Evolutionary conservation across 2,329 filamentous ascomycete species (phyloP).

Genomic region (Pseudodiploospora longispora): DNA sequence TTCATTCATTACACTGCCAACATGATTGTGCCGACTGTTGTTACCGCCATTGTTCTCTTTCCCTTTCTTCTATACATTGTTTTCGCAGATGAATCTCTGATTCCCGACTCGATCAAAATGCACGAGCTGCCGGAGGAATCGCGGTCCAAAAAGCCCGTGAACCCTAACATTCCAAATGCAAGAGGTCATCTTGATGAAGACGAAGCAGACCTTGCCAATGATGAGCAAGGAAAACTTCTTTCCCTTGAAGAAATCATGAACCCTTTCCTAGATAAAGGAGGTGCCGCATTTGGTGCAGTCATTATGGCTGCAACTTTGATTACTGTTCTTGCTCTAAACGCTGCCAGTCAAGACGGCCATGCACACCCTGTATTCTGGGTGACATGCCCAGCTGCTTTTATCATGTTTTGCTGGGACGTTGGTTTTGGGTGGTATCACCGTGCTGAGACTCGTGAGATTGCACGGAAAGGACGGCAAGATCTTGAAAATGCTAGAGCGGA

Average conservation of each 20-base stretch:
- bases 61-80: slow-evolving; percentile 63
- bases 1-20: slow-evolving; percentile 71
- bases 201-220: slow-evolving; percentile 34
- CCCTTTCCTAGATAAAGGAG: slow-evolving; percentile 60
- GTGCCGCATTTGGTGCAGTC: slow-evolving; percentile 54
- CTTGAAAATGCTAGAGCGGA: slow-evolving; percentile 12
- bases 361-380: slow-evolving; percentile 58
- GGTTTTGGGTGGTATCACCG: slow-evolving; percentile 55
- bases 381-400: slow-evolving; percentile 57
- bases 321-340: slow-evolving; percentile 58
- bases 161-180: slow-evolving; percentile 63
- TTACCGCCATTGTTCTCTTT: slow-evolving; percentile 60
- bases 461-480: slow-evolving; percentile 41
- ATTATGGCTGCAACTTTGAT: slow-evolving; percentile 62
- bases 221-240: slow-evolving; percentile 45
- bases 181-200: slow-evolving; percentile 46
- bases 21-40: slow-evolving; percentile 63
- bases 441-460: slow-evolving; percentile 54
- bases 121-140: slow-evolving; percentile 55
- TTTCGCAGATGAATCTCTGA: slow-evolving; percentile 55
- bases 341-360: slow-evolving; percentile 40
- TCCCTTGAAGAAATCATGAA: slow-evolving; percentile 69
- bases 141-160: slow-evolving; percentile 50
- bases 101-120: slow-evolving; percentile 59
- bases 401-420: slow-evolving; percentile 64